Evolutionary conservation across 176 grass and related monocot genomes (phyloP).

Genomic region (Oryza nivara): DNA sequence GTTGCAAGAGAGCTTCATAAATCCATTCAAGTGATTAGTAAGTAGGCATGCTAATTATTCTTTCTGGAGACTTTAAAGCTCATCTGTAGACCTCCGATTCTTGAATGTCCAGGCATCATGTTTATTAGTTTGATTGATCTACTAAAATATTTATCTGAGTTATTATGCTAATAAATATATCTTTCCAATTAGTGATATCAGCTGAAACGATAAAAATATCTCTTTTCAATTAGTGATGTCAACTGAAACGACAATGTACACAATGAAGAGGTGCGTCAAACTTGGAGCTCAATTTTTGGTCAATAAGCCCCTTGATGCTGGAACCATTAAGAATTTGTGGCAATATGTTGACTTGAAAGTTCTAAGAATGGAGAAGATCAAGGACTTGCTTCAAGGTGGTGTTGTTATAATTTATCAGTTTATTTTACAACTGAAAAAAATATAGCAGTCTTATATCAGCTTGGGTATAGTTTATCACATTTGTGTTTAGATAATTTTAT

Average conservation of each 20-base stretch:
- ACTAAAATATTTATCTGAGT: not conserved
- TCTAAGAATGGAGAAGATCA: constrained; percentile 8
- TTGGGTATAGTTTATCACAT: not conserved
- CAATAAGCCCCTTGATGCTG: constrained; percentile 31
- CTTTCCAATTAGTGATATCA: constrained; percentile 30
- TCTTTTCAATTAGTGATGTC: constrained; percentile 32
- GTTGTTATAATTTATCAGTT: not conserved
- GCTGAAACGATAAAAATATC: not conserved
- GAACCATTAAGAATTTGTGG: constrained; percentile 5
- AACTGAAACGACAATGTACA: not conserved
- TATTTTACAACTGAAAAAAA: not conserved
- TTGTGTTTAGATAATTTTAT: too few species aligned
- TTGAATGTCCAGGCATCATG: too few species aligned
- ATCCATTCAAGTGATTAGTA: not conserved
- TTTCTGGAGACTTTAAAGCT: not conserved
- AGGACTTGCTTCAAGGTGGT: constrained; percentile 11
- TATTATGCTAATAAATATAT: not conserved
- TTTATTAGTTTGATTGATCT: not conserved
- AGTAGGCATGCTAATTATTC: not conserved
- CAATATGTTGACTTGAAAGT: constrained; percentile 22
- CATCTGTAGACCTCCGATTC: not conserved
- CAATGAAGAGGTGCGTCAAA: constrained; percentile 16
- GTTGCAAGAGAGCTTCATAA: not conserved
- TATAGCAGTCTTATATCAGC: not conserved
- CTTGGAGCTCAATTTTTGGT: constrained; percentile 44